phyloP scores from a whole-genome alignment of 2,329 filamentous ascomycete genomes.

The Triangularia verruculosa region DNA sequence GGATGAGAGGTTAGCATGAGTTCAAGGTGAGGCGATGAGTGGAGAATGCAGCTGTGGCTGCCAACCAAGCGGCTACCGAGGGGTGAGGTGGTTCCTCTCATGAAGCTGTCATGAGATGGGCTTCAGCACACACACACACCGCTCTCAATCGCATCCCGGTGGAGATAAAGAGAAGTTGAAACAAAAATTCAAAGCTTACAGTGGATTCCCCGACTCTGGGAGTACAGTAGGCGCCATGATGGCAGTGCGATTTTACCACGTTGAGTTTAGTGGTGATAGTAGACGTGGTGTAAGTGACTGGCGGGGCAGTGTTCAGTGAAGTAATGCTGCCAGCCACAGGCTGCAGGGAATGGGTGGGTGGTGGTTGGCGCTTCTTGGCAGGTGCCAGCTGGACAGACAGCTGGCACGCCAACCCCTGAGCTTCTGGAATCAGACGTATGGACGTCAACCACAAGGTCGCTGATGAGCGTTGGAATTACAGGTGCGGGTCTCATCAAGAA shows the following conservation, averaged over 20 bases:
- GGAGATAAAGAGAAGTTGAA: neutral
- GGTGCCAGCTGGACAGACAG: neutral
- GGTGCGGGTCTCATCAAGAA: too few species aligned
- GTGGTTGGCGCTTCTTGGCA: constrained; percentile 3
- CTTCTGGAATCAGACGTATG: neutral
- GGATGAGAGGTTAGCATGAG: neutral
- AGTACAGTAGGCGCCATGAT: constrained; percentile 30
- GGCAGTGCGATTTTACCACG: neutral
- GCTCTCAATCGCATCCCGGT: neutral
- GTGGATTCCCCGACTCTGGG: constrained; percentile 30
- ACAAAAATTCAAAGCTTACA: constrained; percentile 23
- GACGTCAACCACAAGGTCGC: neutral
- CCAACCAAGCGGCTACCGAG: neutral
- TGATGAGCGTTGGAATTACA: too few species aligned
- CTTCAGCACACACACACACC: neutral
- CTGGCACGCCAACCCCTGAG: neutral
- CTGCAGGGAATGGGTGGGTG: neutral
- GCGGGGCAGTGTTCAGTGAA: neutral
- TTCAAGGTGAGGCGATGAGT: constrained; percentile 28
- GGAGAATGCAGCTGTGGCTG: neutral
- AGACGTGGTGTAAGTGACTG: neutral
- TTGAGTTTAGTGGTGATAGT: neutral
- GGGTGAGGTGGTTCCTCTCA: neutral
- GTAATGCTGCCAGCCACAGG: neutral
- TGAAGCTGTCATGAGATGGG: neutral